phyloP scores from a whole-genome alignment of 2,329 filamentous ascomycete genomes.

The Colletotrichum abscissum region DNA sequence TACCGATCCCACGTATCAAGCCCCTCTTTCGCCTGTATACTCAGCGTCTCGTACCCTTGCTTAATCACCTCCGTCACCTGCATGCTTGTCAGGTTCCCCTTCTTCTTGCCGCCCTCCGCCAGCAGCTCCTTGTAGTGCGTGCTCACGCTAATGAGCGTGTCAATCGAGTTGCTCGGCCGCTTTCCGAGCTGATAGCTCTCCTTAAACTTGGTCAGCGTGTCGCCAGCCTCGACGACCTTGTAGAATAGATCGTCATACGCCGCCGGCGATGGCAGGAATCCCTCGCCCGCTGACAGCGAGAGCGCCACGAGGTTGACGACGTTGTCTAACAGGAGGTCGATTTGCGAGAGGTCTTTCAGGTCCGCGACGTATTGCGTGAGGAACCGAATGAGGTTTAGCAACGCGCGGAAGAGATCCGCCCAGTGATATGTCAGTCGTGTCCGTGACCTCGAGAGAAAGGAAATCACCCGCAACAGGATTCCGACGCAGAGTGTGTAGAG shows the following conservation, averaged over 20 bases:
- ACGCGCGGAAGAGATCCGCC: conserved; percentile 91
- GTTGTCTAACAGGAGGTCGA: conserved; percentile 79
- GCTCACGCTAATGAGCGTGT: conserved; percentile 84
- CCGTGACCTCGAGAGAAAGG: conserved; percentile 84
- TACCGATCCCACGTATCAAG: conserved; percentile 88
- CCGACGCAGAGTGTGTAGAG: conserved; percentile 86
- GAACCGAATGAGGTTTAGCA: conserved; percentile 90
- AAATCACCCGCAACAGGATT: conserved; percentile 84
- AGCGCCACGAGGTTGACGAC: conserved; percentile 87
- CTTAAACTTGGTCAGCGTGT: conserved; percentile 84
- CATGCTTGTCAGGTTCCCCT: conserved; percentile 78
- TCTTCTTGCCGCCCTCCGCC: conserved; percentile 62
- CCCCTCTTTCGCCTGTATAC: conserved; percentile 89
- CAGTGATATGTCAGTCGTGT: conserved; percentile 91
- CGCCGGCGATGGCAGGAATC: conserved; percentile 87
- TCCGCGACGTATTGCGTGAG: conserved; percentile 87
- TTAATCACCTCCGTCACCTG: conserved; percentile 94
- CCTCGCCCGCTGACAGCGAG: conserved; percentile 86
- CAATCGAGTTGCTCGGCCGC: conserved; percentile 77
- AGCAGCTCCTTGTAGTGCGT: conserved; percentile 90
- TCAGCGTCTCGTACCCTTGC: conserved; percentile 94
- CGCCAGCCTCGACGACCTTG: conserved; percentile 93
- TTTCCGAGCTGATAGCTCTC: conserved; percentile 75
- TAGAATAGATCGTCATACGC: conserved; percentile 98
- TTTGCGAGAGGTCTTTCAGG: conserved; percentile 74